Conservation (phyloP, 139 green algal genomes). For the Micromonas commoda region DNA sequence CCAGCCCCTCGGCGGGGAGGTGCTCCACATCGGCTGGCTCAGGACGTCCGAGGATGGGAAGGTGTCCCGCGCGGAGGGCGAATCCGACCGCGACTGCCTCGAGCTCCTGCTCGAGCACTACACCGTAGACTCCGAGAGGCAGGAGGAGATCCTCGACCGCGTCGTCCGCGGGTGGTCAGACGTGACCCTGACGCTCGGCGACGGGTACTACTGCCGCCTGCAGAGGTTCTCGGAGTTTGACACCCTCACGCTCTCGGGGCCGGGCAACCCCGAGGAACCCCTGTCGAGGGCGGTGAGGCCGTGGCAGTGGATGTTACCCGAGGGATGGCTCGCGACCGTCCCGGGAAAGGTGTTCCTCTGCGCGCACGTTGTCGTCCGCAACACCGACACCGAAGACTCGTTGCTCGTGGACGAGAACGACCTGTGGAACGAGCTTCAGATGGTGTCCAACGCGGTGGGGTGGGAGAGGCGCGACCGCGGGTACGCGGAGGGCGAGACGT, state of each 20-base stretch:
- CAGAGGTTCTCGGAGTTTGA: conserved; percentile 18
- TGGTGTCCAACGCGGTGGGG: not conserved
- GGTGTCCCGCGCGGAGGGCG: not conserved
- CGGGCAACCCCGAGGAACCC: not conserved
- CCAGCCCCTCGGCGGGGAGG: conserved; percentile 11
- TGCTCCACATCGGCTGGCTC: conserved; percentile 18
- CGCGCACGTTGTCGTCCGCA: not conserved
- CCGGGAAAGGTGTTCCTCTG: conserved; percentile 18
- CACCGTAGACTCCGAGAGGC: not conserved
- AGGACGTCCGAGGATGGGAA: not conserved
- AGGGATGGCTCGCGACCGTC: not conserved
- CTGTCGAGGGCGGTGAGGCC: not conserved
- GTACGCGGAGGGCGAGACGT: too few relatives aligned
- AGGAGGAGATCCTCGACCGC: not conserved
- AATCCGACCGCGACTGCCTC: conserved; percentile 2
- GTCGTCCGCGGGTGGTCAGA: conserved; percentile 20
- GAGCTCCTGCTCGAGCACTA: conserved; percentile 8
- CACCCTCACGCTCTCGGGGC: conserved; percentile 14
- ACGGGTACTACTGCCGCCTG: conserved; percentile 8
- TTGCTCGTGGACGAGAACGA: not conserved
- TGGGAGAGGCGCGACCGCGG: too few relatives aligned
- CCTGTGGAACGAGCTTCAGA: not conserved
- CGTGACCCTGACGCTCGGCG: not conserved
- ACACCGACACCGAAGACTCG: too few relatives aligned
- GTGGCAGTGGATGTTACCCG: conserved; percentile 8